Evolutionary conservation across 2,329 filamentous ascomycete genomes (phyloP).

Genomic region (Blastomyces emzantsi): DNA sequence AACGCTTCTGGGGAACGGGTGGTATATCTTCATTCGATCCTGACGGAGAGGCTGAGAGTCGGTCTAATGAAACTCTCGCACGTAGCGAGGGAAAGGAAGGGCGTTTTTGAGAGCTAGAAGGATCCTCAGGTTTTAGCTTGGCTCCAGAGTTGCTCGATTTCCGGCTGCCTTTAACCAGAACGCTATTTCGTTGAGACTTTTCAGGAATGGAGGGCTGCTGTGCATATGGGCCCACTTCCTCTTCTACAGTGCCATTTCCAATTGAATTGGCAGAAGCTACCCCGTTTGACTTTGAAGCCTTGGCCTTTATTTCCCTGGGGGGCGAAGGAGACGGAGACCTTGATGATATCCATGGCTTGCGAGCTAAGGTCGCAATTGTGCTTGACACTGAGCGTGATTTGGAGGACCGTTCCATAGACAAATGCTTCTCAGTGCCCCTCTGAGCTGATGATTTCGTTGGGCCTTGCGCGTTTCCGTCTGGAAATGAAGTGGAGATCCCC

Average conservation of each 20-base stretch:
- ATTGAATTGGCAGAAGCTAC: background rate
- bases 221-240: background rate
- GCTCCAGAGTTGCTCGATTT: conserved; percentile 28
- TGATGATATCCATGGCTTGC: conserved; percentile 44
- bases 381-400: conserved; percentile 37
- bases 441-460: conserved; percentile 22
- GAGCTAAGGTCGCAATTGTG: conserved; percentile 42
- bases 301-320: conserved; percentile 22
- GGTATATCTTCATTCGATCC: conserved; percentile 41
- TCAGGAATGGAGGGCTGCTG: background rate
- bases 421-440: conserved; percentile 17
- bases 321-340: conserved; percentile 40
- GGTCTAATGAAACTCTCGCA: conserved; percentile 39
- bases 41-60: conserved; percentile 34
- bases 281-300: conserved; percentile 5
- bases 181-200: background rate
- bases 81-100: conserved; percentile 35
- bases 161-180: conserved; percentile 1
- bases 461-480: conserved; percentile 28
- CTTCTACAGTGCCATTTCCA: background rate
- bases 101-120: conserved; percentile 28
- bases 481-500: conserved; percentile 31
- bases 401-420: conserved; percentile 27
- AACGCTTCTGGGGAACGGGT: conserved; percentile 38
- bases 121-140: conserved; percentile 28